Evolutionary conservation across 148 eudicot species (phyloP).

Genomic region (Cornus controversa): DNA sequence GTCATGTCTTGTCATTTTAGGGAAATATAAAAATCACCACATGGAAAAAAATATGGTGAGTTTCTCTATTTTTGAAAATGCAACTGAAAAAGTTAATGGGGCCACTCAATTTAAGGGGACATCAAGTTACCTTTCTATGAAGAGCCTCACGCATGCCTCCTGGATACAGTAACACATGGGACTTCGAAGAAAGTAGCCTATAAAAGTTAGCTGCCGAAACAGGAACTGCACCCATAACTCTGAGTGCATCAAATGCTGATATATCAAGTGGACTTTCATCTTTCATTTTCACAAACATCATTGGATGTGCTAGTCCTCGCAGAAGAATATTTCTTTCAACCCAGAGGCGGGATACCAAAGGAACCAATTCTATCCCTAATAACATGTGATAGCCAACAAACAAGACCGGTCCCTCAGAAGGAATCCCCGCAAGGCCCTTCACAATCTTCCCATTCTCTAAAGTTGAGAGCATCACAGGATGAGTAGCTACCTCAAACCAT

Average conservation of each 20-base stretch:
- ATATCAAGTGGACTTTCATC: constrained; percentile 41
- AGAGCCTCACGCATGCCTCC: constrained; percentile 87
- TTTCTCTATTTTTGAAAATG: too few species aligned
- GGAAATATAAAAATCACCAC: too few species aligned
- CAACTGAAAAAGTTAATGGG: too few species aligned
- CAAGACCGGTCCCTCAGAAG: constrained; percentile 72
- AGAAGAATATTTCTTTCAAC: constrained; percentile 47
- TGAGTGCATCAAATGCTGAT: constrained; percentile 39
- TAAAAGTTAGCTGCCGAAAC: constrained; percentile 58
- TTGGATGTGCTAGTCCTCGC: constrained; percentile 74
- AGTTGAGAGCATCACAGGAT: constrained; percentile 76
- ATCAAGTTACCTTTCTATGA: constrained; percentile 62
- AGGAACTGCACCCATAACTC: constrained; percentile 72
- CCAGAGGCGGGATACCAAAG: constrained; percentile 39
- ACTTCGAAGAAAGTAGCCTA: constrained; percentile 53
- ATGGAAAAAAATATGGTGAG: too few species aligned
- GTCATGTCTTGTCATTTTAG: too few species aligned
- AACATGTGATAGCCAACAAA: constrained; percentile 80
- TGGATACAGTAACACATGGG: constrained; percentile 74
- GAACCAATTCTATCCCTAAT: constrained; percentile 56
- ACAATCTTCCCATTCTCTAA: constrained; percentile 64
- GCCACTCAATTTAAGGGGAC: too few species aligned
- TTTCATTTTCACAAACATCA: constrained; percentile 46
- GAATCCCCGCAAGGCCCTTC: constrained; percentile 64
- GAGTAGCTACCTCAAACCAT: constrained; percentile 42